Evolutionary conservation across 768 basidiomycete species (phyloP), one percentile per base, ranked within the genome.

Genomic region (Gyrodon lividus): DNA sequence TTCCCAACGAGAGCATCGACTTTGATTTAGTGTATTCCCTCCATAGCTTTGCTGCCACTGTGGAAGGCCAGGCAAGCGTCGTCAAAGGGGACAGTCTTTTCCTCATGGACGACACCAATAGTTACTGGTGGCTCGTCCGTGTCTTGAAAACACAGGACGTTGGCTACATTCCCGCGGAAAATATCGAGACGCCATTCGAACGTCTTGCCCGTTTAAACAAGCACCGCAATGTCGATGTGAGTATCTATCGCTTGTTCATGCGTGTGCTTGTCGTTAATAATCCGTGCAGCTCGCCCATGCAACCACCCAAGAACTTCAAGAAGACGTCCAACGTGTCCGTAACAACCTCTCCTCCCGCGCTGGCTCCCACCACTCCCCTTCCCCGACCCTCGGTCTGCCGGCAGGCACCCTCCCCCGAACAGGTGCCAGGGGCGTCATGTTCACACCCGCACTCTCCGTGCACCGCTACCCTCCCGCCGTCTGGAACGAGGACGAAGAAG

Each of bases 51-150:
- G 89, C 94, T 4, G 97, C 97, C 0, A 98, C 97, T 0, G 95
- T 98, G 31, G 96, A 98, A 63, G 97, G 97, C 22, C 97, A 99
- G 72, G 97, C 97, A 2, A 97, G 91, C 59, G 97, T 99, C 58
- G 92, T 97, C 70, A 98, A 98, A 71, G 97, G 97, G 22, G 96
- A 99, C 77, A 91, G 90, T 55, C 79, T 99, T 41, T 87, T 93
- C 66, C 77, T 99, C 39, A 92, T 98, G 82, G 97, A 99, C 73
- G 97, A 99, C 69, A 92, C 87, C 51, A 98, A 99, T 70, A 92
- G 91, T 71, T 99, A 99, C 73, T 98, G 97, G 97, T 98, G 97
- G 97, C 89, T 98, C 44, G 96, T 99, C 7, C 84, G 94, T 42
- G 97, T 99, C 8, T 84, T 99, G 57, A 98, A 98, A 74, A 98